These are phyloP conservation scores for Diplodia corticola DNA, from an alignment of 2,329 filamentous ascomycete species.

Conservation along the genomic window DNA sequence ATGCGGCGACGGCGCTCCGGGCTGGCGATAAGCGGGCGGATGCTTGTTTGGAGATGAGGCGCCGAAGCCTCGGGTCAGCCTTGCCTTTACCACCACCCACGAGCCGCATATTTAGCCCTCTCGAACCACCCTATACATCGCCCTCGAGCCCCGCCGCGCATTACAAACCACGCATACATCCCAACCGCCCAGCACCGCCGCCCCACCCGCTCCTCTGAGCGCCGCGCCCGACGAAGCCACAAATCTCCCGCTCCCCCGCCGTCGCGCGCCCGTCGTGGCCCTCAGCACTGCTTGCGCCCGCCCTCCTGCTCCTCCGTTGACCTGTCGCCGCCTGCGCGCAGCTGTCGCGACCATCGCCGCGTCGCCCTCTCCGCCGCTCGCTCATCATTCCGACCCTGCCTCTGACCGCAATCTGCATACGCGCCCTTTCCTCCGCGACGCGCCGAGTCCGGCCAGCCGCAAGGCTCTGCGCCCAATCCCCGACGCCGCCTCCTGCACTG, in stretches of 20 bases:
- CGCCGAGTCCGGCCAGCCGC: slow-evolving; percentile 12
- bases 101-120: slow-evolving; percentile 16
- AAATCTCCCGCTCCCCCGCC: slow-evolving; percentile 11
- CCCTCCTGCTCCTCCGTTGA: background rate
- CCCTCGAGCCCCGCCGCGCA: background rate
- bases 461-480: background rate
- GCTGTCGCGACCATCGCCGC: background rate
- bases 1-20: background rate
- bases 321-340: background rate
- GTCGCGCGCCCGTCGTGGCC: background rate
- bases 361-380: background rate
- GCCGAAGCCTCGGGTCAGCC: slow-evolving; percentile 17
- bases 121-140: slow-evolving; percentile 5
- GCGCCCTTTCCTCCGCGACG: background rate
- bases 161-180: background rate
- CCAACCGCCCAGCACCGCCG: background rate
- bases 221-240: background rate
- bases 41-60: background rate
- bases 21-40: slow-evolving; percentile 4
- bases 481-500: background rate
- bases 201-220: background rate
- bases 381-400: background rate
- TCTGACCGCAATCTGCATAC: background rate
- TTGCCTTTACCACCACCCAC: slow-evolving; percentile 17
- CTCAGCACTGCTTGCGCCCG: background rate